Percentiles rank a stretch among this genome's conserved stretches.
Evolutionary conservation across 495 filamentous ascomycete species (phyloP).

Genomic region (Neurospora sp.): DNA sequence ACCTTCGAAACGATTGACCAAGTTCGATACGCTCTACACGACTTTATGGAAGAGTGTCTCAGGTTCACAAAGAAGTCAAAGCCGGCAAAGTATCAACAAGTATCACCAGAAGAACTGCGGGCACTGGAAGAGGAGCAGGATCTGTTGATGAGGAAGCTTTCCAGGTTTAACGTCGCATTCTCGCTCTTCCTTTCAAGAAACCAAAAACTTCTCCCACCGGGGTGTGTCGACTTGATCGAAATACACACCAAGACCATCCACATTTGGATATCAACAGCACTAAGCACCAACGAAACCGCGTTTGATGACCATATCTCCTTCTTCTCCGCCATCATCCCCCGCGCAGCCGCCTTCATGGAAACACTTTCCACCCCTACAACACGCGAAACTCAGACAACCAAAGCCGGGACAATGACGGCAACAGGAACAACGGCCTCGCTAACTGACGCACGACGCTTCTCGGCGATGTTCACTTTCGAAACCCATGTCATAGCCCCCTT

Average conservation of each 20-base stretch:
- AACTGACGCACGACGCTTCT: slow-evolving; percentile 12
- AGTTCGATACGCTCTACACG: slow-evolving; percentile 23
- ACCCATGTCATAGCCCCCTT: slow-evolving; percentile 40
- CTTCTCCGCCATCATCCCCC: slow-evolving; percentile 28
- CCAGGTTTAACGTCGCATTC: slow-evolving; percentile 25
- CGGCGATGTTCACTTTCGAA: slow-evolving; percentile 37
- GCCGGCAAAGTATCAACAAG: slow-evolving; percentile 12
- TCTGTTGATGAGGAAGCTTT: slow-evolving; percentile 17
- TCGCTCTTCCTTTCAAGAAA: slow-evolving; percentile 18
- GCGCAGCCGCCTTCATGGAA: slow-evolving; percentile 20
- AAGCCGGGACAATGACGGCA: background rate
- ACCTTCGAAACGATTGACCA: slow-evolving; percentile 21
- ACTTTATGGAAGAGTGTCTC: slow-evolving; percentile 25
- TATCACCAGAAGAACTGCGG: slow-evolving; percentile 14
- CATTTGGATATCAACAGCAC: slow-evolving; percentile 28
- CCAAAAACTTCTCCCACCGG: slow-evolving; percentile 10
- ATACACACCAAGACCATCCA: slow-evolving; percentile 19
- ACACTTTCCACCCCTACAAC: background rate
- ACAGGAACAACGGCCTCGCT: background rate
- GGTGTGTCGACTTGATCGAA: slow-evolving; percentile 18
- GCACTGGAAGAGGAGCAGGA: slow-evolving; percentile 21
- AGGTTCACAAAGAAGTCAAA: slow-evolving; percentile 20
- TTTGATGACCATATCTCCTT: slow-evolving; percentile 27
- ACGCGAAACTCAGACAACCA: slow-evolving; percentile 2
- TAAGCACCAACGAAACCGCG: slow-evolving; percentile 22